Conservation (phyloP, 179 eudicot species). For the Silene coronaria region DNA sequence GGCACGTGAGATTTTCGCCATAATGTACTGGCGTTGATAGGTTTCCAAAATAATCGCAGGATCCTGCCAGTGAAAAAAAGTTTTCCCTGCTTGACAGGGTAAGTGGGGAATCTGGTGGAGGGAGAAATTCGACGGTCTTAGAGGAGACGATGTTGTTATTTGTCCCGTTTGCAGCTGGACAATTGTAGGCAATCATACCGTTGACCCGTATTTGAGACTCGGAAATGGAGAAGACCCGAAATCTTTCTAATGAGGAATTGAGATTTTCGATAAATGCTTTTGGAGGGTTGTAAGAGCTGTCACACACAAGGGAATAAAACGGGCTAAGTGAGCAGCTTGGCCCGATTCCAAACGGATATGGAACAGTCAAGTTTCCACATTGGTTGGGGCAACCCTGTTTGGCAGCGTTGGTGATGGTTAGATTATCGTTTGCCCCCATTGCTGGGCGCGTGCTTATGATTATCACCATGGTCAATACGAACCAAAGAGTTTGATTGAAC, state of each 20-base stretch:
- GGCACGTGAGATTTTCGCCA: background rate
- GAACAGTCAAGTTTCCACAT: slow-evolving; percentile 17
- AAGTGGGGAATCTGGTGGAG: slow-evolving; percentile 2
- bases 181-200: background rate
- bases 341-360: slow-evolving; percentile 23
- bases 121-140: background rate
- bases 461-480: background rate
- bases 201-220: slow-evolving; percentile 8
- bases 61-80: slow-evolving; percentile 3
- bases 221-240: background rate
- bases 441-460: background rate
- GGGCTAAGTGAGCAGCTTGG: slow-evolving; percentile 10
- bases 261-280: background rate
- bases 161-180: slow-evolving; percentile 1
- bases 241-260: background rate
- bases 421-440: background rate
- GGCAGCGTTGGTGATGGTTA: slow-evolving; percentile 1
- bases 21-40: background rate
- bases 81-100: slow-evolving; percentile 6
- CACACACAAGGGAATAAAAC: slow-evolving; percentile 6
- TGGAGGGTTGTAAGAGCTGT: slow-evolving; percentile 8
- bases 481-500: background rate
- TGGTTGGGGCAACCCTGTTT: slow-evolving; percentile 14
- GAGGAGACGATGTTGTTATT: background rate
- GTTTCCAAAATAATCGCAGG: background rate